phyloP scores from a whole-genome alignment of 768 basidiomycete species.

The Pisolithus tinctorius region DNA sequence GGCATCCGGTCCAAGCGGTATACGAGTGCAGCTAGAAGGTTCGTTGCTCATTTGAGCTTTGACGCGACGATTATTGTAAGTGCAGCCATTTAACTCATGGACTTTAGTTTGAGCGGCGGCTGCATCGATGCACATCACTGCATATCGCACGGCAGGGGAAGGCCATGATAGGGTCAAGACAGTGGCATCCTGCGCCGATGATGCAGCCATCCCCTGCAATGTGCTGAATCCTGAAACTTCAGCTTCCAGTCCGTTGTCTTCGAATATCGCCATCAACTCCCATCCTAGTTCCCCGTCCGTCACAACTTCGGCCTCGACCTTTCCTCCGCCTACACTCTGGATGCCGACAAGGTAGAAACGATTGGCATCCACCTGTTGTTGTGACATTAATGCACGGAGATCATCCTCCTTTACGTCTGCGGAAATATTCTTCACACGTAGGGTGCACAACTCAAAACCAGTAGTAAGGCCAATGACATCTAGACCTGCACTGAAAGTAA shows the following conservation, averaged over 20 bases:
- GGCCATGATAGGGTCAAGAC: slow-evolving; percentile 47
- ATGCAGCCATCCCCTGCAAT: slow-evolving; percentile 37
- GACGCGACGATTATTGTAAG: slow-evolving; percentile 38
- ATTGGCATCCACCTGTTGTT: slow-evolving; percentile 33
- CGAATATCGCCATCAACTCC: slow-evolving; percentile 39
- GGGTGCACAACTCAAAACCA: slow-evolving; percentile 46
- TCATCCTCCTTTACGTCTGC: slow-evolving; percentile 32
- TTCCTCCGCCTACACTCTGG: slow-evolving; percentile 21
- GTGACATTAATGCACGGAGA: slow-evolving; percentile 35
- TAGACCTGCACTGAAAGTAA: slow-evolving; percentile 45
- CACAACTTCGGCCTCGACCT: slow-evolving; percentile 37
- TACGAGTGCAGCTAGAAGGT: slow-evolving; percentile 26
- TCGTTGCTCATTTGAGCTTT: slow-evolving; percentile 38
- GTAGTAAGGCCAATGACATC: slow-evolving; percentile 37
- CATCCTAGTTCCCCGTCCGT: slow-evolving; percentile 36
- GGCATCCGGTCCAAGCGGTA: slow-evolving; percentile 24
- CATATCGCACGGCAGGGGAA: slow-evolving; percentile 37
- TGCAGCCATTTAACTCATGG: slow-evolving; percentile 28
- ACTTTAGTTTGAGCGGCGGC: slow-evolving; percentile 25
- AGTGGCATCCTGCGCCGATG: slow-evolving; percentile 26
- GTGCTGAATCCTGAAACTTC: slow-evolving; percentile 35
- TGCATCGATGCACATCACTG: slow-evolving; percentile 36
- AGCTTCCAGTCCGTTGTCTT: slow-evolving; percentile 37
- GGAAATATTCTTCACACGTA: slow-evolving; percentile 43
- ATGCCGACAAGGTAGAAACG: slow-evolving; percentile 30